These are phyloP conservation scores for Naematelia encephala DNA, from an alignment of 768 basidiomycete species.

Conservation along the genomic window DNA sequence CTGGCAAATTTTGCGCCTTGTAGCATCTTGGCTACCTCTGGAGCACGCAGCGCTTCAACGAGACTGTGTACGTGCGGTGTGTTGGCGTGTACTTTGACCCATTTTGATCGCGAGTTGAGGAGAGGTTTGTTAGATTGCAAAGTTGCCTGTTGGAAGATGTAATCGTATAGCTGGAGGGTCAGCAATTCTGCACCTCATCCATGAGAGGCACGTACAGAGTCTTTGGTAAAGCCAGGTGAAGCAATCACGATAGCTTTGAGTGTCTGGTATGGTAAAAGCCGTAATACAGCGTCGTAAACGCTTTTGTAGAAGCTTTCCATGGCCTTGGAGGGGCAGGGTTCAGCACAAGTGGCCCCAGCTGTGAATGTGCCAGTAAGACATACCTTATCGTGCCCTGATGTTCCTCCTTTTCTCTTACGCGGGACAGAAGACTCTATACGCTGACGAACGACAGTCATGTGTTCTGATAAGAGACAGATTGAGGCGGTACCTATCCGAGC, in stretches of 20 bases:
- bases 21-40: slow-evolving; percentile 63
- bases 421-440: slow-evolving; percentile 85
- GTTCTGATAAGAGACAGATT: slow-evolving; percentile 90
- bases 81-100: slow-evolving; percentile 82
- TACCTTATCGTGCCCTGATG: slow-evolving; percentile 82
- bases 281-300: slow-evolving; percentile 77
- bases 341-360: background rate
- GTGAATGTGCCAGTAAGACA: slow-evolving; percentile 12
- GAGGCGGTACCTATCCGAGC: slow-evolving; percentile 66
- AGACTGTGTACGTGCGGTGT: slow-evolving; percentile 95
- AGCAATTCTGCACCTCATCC: background rate
- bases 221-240: slow-evolving; percentile 92
- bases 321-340: slow-evolving; percentile 54
- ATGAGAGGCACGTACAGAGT: slow-evolving; percentile 58
- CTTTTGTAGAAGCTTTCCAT: slow-evolving; percentile 76
- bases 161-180: slow-evolving; percentile 58
- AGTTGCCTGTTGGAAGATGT: slow-evolving; percentile 75
- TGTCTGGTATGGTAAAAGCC: slow-evolving; percentile 81
- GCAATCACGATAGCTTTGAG: slow-evolving; percentile 92
- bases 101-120: slow-evolving; percentile 75
- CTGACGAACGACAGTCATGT: slow-evolving; percentile 91
- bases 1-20: slow-evolving; percentile 81
- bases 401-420: slow-evolving; percentile 76
- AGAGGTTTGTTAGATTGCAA: slow-evolving; percentile 74
- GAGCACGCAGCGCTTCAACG: slow-evolving; percentile 88